Percentiles rank a stretch among this genome's conserved stretches.
phyloP scores from a whole-genome alignment of 805 yeast genomes.

The Starmerella stigmatis region DNA sequence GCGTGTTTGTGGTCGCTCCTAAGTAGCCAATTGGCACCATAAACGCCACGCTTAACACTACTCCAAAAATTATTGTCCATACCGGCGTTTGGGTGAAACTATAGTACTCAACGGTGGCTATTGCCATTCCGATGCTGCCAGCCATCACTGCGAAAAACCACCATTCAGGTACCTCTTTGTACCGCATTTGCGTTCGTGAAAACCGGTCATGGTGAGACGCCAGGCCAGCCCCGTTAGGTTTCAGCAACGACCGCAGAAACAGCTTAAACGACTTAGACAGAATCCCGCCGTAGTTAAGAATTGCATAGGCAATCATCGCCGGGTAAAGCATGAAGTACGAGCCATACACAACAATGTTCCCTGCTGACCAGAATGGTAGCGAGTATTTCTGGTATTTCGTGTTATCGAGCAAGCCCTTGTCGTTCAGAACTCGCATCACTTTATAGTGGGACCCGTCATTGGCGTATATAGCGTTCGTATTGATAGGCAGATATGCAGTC shows the following conservation, averaged over 20 bases:
- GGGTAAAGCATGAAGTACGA: slow-evolving; percentile 49
- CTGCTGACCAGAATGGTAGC: slow-evolving; percentile 59
- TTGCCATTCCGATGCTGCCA: slow-evolving; percentile 37
- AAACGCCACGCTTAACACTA: slow-evolving; percentile 42
- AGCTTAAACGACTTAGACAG: slow-evolving; percentile 2
- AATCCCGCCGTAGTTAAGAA: slow-evolving; percentile 21
- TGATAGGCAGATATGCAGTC: slow-evolving; percentile 44
- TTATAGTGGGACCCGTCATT: slow-evolving; percentile 28
- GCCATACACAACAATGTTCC: slow-evolving; percentile 48
- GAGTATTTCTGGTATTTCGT: slow-evolving; percentile 47
- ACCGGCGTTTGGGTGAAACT: slow-evolving; percentile 41
- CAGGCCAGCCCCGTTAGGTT: slow-evolving; percentile 18
- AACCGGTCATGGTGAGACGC: slow-evolving; percentile 41
- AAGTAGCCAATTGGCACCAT: slow-evolving; percentile 42
- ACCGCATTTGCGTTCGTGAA: slow-evolving; percentile 45
- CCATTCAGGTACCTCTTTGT: slow-evolving; percentile 52
- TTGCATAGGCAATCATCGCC: slow-evolving; percentile 40
- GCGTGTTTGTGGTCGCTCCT: slow-evolving; percentile 40
- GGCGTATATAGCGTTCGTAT: slow-evolving; percentile 31
- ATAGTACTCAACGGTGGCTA: slow-evolving; percentile 34
- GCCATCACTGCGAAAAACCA: slow-evolving; percentile 39
- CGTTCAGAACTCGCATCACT: slow-evolving; percentile 37
- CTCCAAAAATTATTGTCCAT: slow-evolving; percentile 47
- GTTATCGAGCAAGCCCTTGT: slow-evolving; percentile 38
- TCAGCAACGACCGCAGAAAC: slow-evolving; percentile 21